phyloP scores from a whole-genome alignment of 2,329 filamentous ascomycete species.

The Cytospora mali region DNA sequence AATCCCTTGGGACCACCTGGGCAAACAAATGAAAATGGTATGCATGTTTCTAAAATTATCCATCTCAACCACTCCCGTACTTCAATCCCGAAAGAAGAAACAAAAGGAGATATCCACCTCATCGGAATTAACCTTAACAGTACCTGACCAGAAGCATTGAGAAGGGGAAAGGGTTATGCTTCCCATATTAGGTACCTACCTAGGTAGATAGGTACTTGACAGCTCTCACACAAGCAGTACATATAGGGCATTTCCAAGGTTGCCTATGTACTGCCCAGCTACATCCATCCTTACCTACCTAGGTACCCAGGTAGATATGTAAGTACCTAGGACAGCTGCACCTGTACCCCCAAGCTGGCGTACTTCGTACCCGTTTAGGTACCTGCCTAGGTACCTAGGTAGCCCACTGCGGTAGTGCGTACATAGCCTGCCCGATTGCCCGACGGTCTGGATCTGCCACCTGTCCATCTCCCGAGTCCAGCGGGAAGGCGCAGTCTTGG shows the following conservation, averaged over 20 bases:
- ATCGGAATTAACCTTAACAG: no score
- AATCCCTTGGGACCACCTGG: not conserved
- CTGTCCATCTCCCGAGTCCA: constrained; percentile 19
- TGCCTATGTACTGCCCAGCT: no score
- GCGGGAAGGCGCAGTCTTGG: constrained; percentile 13
- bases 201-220: no score
- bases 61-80: not conserved
- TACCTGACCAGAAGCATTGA: no score
- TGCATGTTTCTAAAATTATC: not conserved
- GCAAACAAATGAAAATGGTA: not conserved
- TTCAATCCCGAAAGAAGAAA: not conserved
- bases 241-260: no score
- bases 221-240: no score
- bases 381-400: not conserved
- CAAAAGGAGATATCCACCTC: not conserved
- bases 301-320: no score
- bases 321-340: no score
- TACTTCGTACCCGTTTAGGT: not conserved
- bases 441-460: constrained; percentile 2
- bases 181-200: not conserved
- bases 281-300: no score
- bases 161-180: not conserved
- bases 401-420: not conserved
- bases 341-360: no score
- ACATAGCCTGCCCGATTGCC: not conserved